These are phyloP conservation scores for Beauveria sp. DNA, from an alignment of 2,329 filamentous ascomycete genomes.

Conservation along the genomic window DNA sequence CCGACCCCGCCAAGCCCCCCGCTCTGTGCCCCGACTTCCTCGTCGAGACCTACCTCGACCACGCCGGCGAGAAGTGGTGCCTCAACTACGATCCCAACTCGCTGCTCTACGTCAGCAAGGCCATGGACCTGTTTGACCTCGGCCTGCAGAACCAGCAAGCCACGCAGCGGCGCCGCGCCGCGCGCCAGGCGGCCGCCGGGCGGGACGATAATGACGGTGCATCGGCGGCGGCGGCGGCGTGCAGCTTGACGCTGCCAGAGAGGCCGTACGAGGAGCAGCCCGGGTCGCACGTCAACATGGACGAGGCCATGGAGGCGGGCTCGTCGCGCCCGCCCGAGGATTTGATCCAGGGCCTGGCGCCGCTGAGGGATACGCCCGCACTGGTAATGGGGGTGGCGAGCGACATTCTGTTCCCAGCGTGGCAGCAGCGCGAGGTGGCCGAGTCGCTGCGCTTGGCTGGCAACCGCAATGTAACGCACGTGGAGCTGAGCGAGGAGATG, in stretches of 20 bases:
- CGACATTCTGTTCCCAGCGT: constrained; percentile 93
- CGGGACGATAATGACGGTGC: too few species aligned
- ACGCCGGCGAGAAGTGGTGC: constrained; percentile 97
- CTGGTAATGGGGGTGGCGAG: constrained; percentile 91
- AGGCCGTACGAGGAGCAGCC: constrained; percentile 81
- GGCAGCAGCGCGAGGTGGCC: constrained; percentile 94
- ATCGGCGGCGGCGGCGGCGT: constrained; percentile 42
- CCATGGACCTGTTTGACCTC: constrained; percentile 97
- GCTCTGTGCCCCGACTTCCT: constrained; percentile 96
- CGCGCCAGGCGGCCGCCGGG: constrained; percentile 46
- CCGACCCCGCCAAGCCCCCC: constrained; percentile 78
- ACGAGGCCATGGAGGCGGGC: constrained; percentile 17
- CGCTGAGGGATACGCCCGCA: constrained; percentile 68
- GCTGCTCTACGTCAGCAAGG: constrained; percentile 91
- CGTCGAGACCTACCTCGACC: constrained; percentile 96
- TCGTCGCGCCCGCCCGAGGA: constrained; percentile 63
- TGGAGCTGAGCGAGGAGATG: constrained; percentile 89
- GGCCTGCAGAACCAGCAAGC: constrained; percentile 62
- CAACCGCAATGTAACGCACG: constrained; percentile 74
- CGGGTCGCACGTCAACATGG: constrained; percentile 28
- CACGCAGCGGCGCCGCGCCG: constrained; percentile 53
- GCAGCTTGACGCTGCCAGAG: constrained; percentile 75
- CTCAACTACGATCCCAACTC: constrained; percentile 95
- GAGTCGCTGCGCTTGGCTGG: constrained; percentile 70
- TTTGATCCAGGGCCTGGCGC: constrained; percentile 65